Evolutionary conservation across 2,329 filamentous ascomycete genomes (phyloP), one percentile per base, ranked within the genome.

Genomic region (Microcyclosporella mali): DNA sequence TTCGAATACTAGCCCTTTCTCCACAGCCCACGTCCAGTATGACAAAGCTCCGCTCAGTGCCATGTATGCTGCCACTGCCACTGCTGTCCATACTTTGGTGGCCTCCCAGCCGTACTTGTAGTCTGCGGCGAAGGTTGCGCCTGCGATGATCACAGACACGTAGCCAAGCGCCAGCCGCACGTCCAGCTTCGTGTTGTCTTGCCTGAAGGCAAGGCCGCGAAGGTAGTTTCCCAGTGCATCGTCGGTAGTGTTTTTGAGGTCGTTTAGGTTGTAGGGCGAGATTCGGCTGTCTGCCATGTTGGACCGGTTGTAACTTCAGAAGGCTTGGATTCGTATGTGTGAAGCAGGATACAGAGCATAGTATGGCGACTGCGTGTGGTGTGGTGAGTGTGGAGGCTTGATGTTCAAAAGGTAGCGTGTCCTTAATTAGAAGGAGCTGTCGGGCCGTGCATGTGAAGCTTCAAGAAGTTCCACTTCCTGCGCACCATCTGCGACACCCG

Each of bases 231-330:
- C 81, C 47, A 98, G 82, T 44, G 89, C 88, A 69, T 98, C 92
- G 70, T 98, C 92, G 54, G 86, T 88, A 30, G 89, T 94, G 71
- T 92, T 94, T 69, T 97, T 97, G 52, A 98, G 83, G 65, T 97
- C 92, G 94, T 63, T 48, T 6, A 64, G 54, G 15, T 54, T 59
- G 47, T 63, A 58, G 2, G 60, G 57, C 10, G 60, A 64, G 38
- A 66, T 62, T 38, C 58, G 58, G 4, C 56, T 51, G 16, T 62
- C 60, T 33, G 58, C 49, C 59, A 62, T 63, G 18, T 34, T 53
- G 33, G 8, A 12, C 15, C 15, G 15, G 4, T 25, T 9, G 21
- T 4, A 9, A 9, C 4, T 25, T 4, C 9, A 9, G 21, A 25
- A 9, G 21, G 4, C 9, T 25, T 6, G 6, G 21, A 25, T 25